phyloP scores from a whole-genome alignment of 1,284 basidiomycete species.

The Ustilago crameri region DNA sequence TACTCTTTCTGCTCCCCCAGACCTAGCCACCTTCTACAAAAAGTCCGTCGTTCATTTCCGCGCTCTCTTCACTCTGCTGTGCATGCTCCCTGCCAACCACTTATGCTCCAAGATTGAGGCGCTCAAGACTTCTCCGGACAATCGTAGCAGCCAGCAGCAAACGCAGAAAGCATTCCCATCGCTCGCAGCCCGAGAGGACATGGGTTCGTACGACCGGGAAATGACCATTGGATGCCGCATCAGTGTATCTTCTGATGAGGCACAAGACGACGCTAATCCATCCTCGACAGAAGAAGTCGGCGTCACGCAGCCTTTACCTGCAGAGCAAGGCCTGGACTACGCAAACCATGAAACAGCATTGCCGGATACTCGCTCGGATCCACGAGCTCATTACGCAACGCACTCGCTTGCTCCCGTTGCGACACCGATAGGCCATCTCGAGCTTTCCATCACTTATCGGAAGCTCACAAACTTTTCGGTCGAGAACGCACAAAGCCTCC shows the following conservation, averaged over 20 bases:
- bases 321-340: constrained; percentile 1
- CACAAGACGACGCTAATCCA: not conserved
- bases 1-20: constrained; percentile 28
- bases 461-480: constrained; percentile 42
- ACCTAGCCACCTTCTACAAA: constrained; percentile 68
- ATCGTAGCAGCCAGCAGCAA: not conserved
- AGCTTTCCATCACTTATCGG: constrained; percentile 47
- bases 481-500: constrained; percentile 35
- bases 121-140: constrained; percentile 11
- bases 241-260: constrained; percentile 21
- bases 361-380: not conserved
- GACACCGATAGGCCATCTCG: constrained; percentile 40
- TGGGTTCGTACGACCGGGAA: constrained; percentile 35
- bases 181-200: constrained; percentile 15
- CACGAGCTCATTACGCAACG: constrained; percentile 20
- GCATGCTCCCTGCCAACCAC: constrained; percentile 56
- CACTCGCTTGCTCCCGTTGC: constrained; percentile 19
- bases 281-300: constrained; percentile 10
- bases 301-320: constrained; percentile 7
- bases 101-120: constrained; percentile 50
- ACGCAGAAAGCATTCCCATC: constrained; percentile 15
- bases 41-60: constrained; percentile 67
- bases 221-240: constrained; percentile 54
- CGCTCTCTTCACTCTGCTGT: constrained; percentile 59
- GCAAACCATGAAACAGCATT: not conserved